Conservation (phyloP, 176 grass and related monocot species). For the Hordeum vulgare region MorexV3_pseudomolecules_assembly NC_058518.1:510958485-510958984, state of each 20-base stretch:
- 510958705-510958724: neutral
- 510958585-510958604: neutral
- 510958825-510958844: neutral
- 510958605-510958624: neutral
- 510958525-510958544: neutral
- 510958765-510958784: neutral
- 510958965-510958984: neutral
- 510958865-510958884: neutral
- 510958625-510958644: neutral
- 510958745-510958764: neutral
- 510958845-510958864: neutral
- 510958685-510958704: neutral
- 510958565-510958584: neutral
- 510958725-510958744: neutral
- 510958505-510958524: neutral
- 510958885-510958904: neutral
- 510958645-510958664: constrained; percentile 14
- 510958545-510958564: neutral
- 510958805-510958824: neutral
- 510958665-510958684: neutral
- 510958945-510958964: neutral
- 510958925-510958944: neutral
- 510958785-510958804: neutral
- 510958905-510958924: neutral
- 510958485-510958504: neutral